Evolutionary conservation across 352 stramenopile species (phyloP).

Genomic region (Peronospora destructor): DNA sequence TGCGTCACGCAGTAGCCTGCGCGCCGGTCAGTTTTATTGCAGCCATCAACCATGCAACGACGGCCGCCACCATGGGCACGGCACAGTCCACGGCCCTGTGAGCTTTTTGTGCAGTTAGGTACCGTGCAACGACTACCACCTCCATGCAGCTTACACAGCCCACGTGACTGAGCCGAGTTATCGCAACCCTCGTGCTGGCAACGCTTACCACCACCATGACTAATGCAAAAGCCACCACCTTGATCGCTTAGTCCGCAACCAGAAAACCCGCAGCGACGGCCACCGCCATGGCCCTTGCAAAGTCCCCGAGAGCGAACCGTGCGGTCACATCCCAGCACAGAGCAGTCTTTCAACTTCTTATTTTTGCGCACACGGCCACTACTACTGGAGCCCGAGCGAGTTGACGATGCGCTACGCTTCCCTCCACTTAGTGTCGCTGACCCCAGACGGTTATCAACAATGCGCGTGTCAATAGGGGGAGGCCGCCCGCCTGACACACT

Average conservation of each 20-base stretch:
- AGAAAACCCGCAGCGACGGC: constrained; percentile 56
- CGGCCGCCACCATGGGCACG: constrained; percentile 75
- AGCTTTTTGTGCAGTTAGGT: constrained; percentile 81
- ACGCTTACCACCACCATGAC: constrained; percentile 75
- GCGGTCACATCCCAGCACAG: constrained; percentile 60
- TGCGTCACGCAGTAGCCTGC: constrained; percentile 76
- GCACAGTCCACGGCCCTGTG: constrained; percentile 75
- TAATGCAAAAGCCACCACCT: constrained; percentile 77
- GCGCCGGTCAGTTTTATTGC: constrained; percentile 78
- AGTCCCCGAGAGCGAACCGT: constrained; percentile 71
- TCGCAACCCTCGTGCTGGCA: constrained; percentile 68
- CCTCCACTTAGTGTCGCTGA: constrained; percentile 24
- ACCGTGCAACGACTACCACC: constrained; percentile 72
- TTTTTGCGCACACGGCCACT: constrained; percentile 47
- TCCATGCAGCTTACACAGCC: constrained; percentile 75
- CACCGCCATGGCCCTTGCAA: constrained; percentile 76
- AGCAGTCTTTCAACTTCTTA: constrained; percentile 83
- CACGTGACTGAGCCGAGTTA: constrained; percentile 79
- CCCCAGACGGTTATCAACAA: constrained; percentile 20
- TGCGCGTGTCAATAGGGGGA: constrained; percentile 46
- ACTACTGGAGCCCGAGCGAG: constrained; percentile 40
- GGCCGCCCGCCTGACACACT: constrained; percentile 21
- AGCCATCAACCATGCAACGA: constrained; percentile 77
- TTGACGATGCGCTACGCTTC: constrained; percentile 31
- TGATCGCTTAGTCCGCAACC: constrained; percentile 73